These are phyloP conservation scores for Phytophthora quininea DNA, from an alignment of 352 stramenopile genomes.

Conservation along the genomic window DNA sequence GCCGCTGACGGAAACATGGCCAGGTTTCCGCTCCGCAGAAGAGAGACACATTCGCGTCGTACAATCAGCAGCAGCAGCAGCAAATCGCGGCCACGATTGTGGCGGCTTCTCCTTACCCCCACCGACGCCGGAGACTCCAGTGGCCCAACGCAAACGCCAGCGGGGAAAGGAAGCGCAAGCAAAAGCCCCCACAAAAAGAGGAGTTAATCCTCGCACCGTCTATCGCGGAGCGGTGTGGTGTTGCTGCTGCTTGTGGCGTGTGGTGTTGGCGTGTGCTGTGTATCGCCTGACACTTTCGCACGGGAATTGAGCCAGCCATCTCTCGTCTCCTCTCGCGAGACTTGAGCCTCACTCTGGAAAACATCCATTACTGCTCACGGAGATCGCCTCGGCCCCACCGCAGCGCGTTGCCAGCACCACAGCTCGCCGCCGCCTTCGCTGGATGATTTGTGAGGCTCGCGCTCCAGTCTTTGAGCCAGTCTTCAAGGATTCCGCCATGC, in stretches of 20 bases:
- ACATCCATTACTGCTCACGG: conserved; percentile 39
- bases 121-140: conserved; percentile 32
- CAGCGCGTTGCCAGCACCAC: background rate
- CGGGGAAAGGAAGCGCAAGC: conserved; percentile 38
- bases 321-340: conserved; percentile 12
- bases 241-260: conserved; percentile 9
- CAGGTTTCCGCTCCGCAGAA: conserved; percentile 2
- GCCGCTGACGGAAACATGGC: conserved; percentile 13
- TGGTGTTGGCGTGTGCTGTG: conserved; percentile 14
- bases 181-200: conserved; percentile 34
- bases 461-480: conserved; percentile 35
- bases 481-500: conserved; percentile 49
- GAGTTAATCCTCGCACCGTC: conserved; percentile 33
- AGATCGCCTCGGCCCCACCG: background rate
- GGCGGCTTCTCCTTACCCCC: conserved; percentile 41
- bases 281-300: conserved; percentile 37
- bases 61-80: conserved; percentile 37
- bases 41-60: conserved; percentile 7
- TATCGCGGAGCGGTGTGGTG: conserved; percentile 6
- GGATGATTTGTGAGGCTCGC: conserved; percentile 44
- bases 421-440: conserved; percentile 3
- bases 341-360: conserved; percentile 47
- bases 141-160: conserved; percentile 36
- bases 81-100: conserved; percentile 39
- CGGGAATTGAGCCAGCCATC: conserved; percentile 36